Base-by-base conservation (phyloP, 148 eudicot species). In the Rhododendron molle region DNA sequence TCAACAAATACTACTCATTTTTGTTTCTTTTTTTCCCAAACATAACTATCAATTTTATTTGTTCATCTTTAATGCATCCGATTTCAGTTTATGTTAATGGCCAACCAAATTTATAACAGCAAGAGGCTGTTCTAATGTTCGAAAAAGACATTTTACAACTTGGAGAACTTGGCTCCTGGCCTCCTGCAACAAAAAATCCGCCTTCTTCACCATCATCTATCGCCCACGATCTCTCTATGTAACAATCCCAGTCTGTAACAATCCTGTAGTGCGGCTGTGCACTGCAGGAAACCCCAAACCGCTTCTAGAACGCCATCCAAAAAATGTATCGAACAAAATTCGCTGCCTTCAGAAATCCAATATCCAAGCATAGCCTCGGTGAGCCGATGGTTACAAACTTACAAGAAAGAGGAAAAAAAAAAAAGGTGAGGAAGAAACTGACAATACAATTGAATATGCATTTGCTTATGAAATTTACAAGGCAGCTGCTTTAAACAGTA, bases 391-490 rank as follows among this genome's bases (percentile, higher is more conserved):
- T 21, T 7, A 7, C 47, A 7, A 12, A 80, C 30, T 6, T 7
- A 28, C 20, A 76, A 58, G 46, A 38, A 21, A 10, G 3, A 28
- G 30, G 30, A 50, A 28, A 47, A 12, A 47, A 78, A 78, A 79
- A 80, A 13, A 50, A 80, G 21, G 58, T 26, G 4, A 36, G 18
- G 9, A 43, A 80, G 49, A 69, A 73, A 28, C 58, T 11, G 8
- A 13, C 76, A 71, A 28, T 49, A 34, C 44, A 81, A 43, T 26
- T 21, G 54, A 86, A 79, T 38, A 79, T 87, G 83, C 85, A 87
- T 88, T 87, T 86, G 83, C 90, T 90, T 81, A 87, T 89, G 90
- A 82, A 91, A 93, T 93, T 87, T 93, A 92, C 93, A 92, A 18
- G 88, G 90, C 80, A 89, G 83, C 89, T 85, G 90, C 90, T 88